phyloP scores from a whole-genome alignment of 805 yeast genomes.

The Metschnikowia matae region DNA sequence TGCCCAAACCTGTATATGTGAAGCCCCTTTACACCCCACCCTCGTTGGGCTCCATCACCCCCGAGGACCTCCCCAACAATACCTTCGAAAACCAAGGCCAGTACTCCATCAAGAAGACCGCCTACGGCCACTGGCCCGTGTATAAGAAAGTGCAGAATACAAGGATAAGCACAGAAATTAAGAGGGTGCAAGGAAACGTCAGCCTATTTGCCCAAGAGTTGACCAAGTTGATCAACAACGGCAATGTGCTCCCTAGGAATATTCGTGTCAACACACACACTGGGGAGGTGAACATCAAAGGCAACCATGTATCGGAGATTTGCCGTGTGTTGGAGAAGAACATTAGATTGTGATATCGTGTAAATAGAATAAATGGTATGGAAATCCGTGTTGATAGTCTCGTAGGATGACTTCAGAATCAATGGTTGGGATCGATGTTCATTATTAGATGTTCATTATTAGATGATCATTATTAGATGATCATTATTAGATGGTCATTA shows the following conservation, averaged over 20 bases:
- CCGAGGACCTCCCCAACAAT: constrained; percentile 17
- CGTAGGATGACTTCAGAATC: too few species aligned
- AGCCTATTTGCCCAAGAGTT: constrained; percentile 64
- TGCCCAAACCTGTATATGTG: constrained; percentile 16
- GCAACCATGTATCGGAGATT: constrained; percentile 32
- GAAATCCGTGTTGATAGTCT: too few species aligned
- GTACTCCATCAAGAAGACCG: constrained; percentile 47
- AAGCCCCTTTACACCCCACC: constrained; percentile 27
- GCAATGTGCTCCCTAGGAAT: constrained; percentile 27
- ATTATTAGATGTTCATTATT: too few species aligned
- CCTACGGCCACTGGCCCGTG: constrained; percentile 74
- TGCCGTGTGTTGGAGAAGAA: constrained; percentile 25
- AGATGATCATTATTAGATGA: too few species aligned
- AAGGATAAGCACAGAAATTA: constrained; percentile 67
- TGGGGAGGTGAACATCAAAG: constrained; percentile 39
- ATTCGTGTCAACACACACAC: constrained; percentile 30
- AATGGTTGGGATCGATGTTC: too few species aligned
- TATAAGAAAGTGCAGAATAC: constrained; percentile 65
- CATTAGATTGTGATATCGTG: not conserved
- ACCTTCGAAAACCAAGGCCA: constrained; percentile 32
- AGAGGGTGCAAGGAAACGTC: constrained; percentile 66
- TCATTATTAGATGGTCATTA: too few species aligned
- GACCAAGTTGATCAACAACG: constrained; percentile 28
- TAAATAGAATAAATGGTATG: not conserved
- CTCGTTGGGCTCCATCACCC: constrained; percentile 17